Base-by-base conservation (phyloP, 2,329 filamentous ascomycete genomes). In the Aspergillus brasiliensis region DNA sequence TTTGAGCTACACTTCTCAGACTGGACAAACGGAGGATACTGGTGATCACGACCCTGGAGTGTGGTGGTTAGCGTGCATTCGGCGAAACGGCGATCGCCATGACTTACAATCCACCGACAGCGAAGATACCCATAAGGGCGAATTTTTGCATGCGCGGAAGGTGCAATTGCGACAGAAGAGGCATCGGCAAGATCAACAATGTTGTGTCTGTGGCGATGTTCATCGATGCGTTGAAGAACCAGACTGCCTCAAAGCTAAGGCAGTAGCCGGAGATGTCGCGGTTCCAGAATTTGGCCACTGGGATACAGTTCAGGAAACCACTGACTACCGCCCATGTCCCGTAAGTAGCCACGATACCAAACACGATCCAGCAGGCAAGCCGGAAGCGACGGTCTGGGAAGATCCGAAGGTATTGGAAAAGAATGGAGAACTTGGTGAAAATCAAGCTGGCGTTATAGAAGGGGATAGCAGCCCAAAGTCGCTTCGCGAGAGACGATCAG, bases 351-450 rank as follows among this genome's bases (percentile, higher is more conserved):
- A 75, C 62, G 65, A 73, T 49, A 1, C 64, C 59, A 59, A 81
- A 68, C 19, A 80, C 62, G 21, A 66, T 34, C 53, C 71, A 76
- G 60, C 77, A 78, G 27, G 67, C 58, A 7, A 71, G 57, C 19
- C 77, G 70, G 46, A 72, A 74, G 37, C 57, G 61, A 19, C 61
- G 69, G 51, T 66, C 64, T 48, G 66, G 71, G 67, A 81, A 80
- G 57, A 82, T 75, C 28, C 80, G 78, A 10, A 81, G 71, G 61
- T 81, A 81, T 68, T 81, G 79, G 38, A 79, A 72, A 23, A 81
- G 70, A 56, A 81, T 78, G 44, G 78, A 81, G 59, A 76, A 71
- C 65, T 81, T 81, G 40, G 76, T 79, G 59, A 72, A 73, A 52
- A 60, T 65, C 44, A 76, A 59, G 57, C 71, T 73, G 25, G 69